Evolutionary conservation across 2,329 filamentous ascomycete species (phyloP), one percentile per base, ranked within the genome.

Genomic region (Apiospora arundinis): DNA sequence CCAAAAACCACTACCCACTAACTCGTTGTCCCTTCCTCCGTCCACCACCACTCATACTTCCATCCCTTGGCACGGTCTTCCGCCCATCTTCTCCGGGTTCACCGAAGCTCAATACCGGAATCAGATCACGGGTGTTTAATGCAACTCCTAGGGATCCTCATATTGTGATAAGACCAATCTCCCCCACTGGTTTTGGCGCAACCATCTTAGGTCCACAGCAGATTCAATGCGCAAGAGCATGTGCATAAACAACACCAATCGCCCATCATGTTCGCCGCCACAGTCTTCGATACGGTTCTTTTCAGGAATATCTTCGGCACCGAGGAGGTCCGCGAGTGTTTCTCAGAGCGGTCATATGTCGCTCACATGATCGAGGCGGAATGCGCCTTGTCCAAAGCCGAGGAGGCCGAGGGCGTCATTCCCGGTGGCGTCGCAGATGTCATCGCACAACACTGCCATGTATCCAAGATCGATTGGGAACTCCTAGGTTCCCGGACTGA

Each of bases 401-500:
- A 60, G 52, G 52, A 60, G 52, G 52, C 52, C 52, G 52, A 60
- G 52, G 52, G 52, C 3, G 52, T 37, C 3, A 60, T 60, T 16
- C 52, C 52, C 8, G 52, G 52, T 16, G 52, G 52, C 52, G 52
- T 60, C 16, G 52, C 52, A 21, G 52, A 60, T 4, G 52, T 60
- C 7, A 60, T 60, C 18, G 16, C 25, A 2, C 52, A 60, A 14
- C 52, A 60, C 28, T 21, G 52, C 28, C 16, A 60, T 7, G 52
- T 60, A 2, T 21, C 52, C 1, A 60, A 60, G 28, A 60, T 60
- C 2, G 52, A 60, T 28, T 60, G 52, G 52, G 11, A 37, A 8
- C 52, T 60, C 4, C 28, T 60, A 7, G 52, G 52, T 18, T 60
- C 52, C 7, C 52, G 52, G 49, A 88, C 87, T 0, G 86, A 88